Base-by-base conservation (phyloP, 139 green algal genomes). In the Picochlorum sp. region DNA sequence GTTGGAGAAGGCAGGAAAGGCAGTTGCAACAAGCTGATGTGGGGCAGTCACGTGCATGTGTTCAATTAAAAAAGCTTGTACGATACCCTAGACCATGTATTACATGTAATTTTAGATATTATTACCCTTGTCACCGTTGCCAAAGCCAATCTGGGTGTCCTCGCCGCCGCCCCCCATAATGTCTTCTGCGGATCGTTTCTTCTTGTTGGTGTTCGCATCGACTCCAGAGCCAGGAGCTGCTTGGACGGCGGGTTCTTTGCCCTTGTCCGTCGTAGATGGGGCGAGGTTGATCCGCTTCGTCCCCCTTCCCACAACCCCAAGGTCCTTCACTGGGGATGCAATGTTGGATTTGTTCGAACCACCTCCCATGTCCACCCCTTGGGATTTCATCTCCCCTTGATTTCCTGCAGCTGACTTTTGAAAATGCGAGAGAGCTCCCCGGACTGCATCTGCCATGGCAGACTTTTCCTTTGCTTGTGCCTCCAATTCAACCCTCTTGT, bases 251-350 rank as follows among this genome's bases (percentile, higher is more conserved):
- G 58, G 68, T 2, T 45, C 65, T 18, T 56, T 45, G 10, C 11
- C 24, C 2, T 58, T 23, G 11, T n/a, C 56, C 13, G 65, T 6
- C 44, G 62, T 37, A n/a, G 64, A 44, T 0, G 76, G 68, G 30
- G 68, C 60, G 26, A 83, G 69, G 37, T 76, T 69, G 62, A 85
- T 77, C 61, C 81, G 77, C 76, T 80, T 84, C 44, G 67, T 82
- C 26, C 78, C 78, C 6, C 75, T 69, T 21, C 78, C 78, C 20
- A 84, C 75, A 20, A 83, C 68, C 0, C 78, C 78, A 55, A 84
- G 57, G 54, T 84, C 60, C 34, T 67, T 47, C 44, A 82, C 71
- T 11, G 67, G 10, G 1, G 63, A 60, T 24, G 47, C 6, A 3
- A 41, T 14, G 16, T 9, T 37, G 11, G 51, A 16, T 18, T 51